phyloP scores from a whole-genome alignment of 345 rosid genomes.

The Lepidium sativum region DNA sequence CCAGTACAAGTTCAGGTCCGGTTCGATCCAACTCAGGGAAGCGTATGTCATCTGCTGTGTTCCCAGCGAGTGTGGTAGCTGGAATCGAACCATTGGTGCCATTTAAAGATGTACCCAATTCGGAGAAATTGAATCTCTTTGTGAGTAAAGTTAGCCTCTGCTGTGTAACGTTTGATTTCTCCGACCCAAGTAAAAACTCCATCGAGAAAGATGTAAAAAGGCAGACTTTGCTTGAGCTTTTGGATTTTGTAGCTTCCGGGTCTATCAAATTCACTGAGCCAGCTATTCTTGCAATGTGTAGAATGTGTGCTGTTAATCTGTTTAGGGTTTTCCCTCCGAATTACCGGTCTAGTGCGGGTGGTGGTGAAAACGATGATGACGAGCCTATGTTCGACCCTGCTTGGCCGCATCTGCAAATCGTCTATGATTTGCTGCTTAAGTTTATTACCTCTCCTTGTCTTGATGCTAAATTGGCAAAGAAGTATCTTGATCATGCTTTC shows the following conservation, averaged over 20 bases:
- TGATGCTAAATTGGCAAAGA: conserved; percentile 70
- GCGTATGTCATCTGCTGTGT: conserved; percentile 67
- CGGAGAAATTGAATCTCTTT: conserved; percentile 72
- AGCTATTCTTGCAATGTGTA: conserved; percentile 68
- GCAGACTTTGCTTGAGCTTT: conserved; percentile 66
- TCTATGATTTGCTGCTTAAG: conserved; percentile 70
- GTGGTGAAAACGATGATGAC: conserved; percentile 58
- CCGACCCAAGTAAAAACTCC: conserved; percentile 56
- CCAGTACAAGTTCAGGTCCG: conserved; percentile 25
- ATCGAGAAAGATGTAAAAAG: conserved; percentile 75
- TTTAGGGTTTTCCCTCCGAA: conserved; percentile 73
- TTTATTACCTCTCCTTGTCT: conserved; percentile 63
- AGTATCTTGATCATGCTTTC: conserved; percentile 72
- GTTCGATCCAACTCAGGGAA: conserved; percentile 38
- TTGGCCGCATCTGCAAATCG: conserved; percentile 86
- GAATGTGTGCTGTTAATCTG: conserved; percentile 78
- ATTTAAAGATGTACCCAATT: conserved; percentile 59
- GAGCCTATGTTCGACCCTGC: conserved; percentile 78
- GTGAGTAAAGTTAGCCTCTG: conserved; percentile 89
- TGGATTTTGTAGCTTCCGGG: conserved; percentile 61
- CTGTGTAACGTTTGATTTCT: conserved; percentile 77
- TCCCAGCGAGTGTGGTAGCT: conserved; percentile 66
- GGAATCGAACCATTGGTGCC: conserved; percentile 84
- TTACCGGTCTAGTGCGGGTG: conserved; percentile 35
- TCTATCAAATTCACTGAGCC: conserved; percentile 66